A percentile compares a stretch with the other conserved stretches of the same genome.
These are phyloP conservation scores for Colletotrichum zoysiae DNA, from an alignment of 2,329 filamentous ascomycete species.

Conservation along the genomic window DNA sequence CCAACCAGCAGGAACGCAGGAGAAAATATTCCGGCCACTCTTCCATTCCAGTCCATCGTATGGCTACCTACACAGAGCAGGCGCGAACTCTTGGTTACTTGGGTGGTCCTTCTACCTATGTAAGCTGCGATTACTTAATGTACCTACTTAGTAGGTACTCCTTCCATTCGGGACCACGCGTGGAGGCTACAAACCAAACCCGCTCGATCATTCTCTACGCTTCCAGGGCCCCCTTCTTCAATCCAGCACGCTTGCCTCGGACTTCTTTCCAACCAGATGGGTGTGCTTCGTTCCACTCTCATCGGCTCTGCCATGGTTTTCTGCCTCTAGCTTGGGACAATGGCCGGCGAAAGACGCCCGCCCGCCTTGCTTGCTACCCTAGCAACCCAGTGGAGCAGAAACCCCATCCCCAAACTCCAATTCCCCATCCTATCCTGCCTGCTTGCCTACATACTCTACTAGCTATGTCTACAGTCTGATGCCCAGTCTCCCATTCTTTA, in stretches of 20 bases:
- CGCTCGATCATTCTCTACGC: background rate
- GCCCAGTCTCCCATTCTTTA: constrained; percentile 14
- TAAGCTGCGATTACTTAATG: background rate
- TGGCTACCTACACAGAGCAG: background rate
- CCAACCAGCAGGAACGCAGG: background rate
- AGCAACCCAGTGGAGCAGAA: constrained; percentile 12
- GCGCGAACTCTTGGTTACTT: background rate
- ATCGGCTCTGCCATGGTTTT: constrained; percentile 24
- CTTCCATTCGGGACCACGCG: background rate
- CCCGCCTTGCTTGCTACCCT: constrained; percentile 26
- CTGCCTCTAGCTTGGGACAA: constrained; percentile 4
- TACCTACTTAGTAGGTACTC: no score
- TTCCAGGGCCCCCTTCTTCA: background rate
- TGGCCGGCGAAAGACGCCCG: constrained; percentile 22
- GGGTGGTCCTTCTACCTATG: background rate
- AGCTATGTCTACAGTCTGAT: constrained; percentile 21
- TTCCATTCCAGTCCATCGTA: background rate
- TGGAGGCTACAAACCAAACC: background rate
- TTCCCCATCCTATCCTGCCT: constrained; percentile 10
- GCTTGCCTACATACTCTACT: no score
- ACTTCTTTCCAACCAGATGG: constrained; percentile 6
- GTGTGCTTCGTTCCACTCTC: constrained; percentile 12
- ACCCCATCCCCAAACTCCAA: constrained; percentile 20
- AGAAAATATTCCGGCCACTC: constrained; percentile 6
- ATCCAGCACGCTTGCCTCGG: constrained; percentile 2